Base-by-base conservation (phyloP, 2,329 filamentous ascomycete genomes). In the Fonsecaea monophora region DNA sequence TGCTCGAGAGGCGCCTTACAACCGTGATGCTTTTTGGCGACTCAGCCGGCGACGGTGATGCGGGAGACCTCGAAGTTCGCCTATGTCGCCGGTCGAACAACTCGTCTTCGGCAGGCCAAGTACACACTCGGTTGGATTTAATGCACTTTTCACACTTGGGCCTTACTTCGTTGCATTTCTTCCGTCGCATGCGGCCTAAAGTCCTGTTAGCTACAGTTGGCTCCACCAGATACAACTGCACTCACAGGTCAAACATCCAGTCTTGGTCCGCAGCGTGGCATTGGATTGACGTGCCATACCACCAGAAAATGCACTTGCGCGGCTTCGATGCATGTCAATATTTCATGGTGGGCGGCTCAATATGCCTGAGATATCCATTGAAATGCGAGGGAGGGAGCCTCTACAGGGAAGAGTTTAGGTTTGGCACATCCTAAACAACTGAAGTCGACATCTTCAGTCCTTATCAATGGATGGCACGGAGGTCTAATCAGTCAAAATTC, bases 261-360 rank as follows among this genome's bases (percentile, higher is more conserved):
- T 69, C 64, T 69, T 69, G 15, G 64, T 67, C 7, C 67, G 67
- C 18, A 69, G 61, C 32, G 53, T 69, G 25, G 67, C 67, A 53
- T 25, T 56, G 32, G 60, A 56, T 56, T 5, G 53, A 45, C 32
- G 53, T 56, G 50, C 10, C 60, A 56, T 56, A n/a, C 21, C 42
- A 40, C 32, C 42, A 4, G 37, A 53, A 50, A 18, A n/a, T n/a
- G 13, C 13, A 18, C 48, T 61, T 34, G 25, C 32, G 45, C 48
- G 25, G 18, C 45, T 25, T 50, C 18, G 9, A 6, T 25, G 45
- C 45, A 50, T 8, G 12, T 50, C 45, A 50, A 50, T 21, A 50
- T 50, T 21, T 50, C 45, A 50, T 50, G 45, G 45, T 25, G 45
- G 45, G 18, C 45, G 45, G 45, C 12, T 25, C 45, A n/a, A 32